Evolutionary conservation across 2,329 filamentous ascomycete species (phyloP), one percentile per base, ranked within the genome.

Genomic region (Ramularia endophylla): DNA sequence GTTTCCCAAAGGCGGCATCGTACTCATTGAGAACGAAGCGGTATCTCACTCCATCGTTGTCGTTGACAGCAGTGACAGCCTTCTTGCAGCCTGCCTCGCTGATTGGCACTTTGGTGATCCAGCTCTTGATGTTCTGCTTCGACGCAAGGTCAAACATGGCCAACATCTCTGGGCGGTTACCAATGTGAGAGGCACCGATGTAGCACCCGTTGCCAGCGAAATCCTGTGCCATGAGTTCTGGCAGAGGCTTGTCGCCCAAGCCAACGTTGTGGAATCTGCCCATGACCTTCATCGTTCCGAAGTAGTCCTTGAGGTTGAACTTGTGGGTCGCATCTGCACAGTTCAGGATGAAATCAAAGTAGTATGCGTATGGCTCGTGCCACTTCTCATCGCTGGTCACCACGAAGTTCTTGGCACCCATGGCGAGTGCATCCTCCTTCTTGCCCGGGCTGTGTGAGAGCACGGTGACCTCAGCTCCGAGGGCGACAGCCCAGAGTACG

Each of bases 221-320:
- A 59, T 79, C 78, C 70, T 88, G 83, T 37, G 84, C 81, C 66
- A 52, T 52, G n/a, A 55, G 29, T 32, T 43, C 67, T 43, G 85
- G 78, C 8, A 85, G 78, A 33, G 82, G 78, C 47, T 85, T 82
- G 60, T 87, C 84, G 3, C 85, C 85, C 58, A 90, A 72, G 31
- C 85, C 86, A 40, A 90, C 84, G 55, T 77, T 84, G 62, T 90
- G 78, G 78, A 85, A 92, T 59, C 75, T 77, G 44, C 83, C 85
- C 67, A 88, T 85, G 43, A 90, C 81, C 65, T 90, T 87, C 61
- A 94, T 75, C 56, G 88, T 76, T 47, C 76, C 78, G 57, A 94
- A 77, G 69, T 92, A 94, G 50, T 81, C 74, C 38, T 48, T 50
- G 27, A 52, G 68, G 58, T 86, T 77, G 66, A 87, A 86, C 38